phyloP scores from a whole-genome alignment of 1,139 yeast genomes.

The Scheffersomyces illinoinensis region DNA sequence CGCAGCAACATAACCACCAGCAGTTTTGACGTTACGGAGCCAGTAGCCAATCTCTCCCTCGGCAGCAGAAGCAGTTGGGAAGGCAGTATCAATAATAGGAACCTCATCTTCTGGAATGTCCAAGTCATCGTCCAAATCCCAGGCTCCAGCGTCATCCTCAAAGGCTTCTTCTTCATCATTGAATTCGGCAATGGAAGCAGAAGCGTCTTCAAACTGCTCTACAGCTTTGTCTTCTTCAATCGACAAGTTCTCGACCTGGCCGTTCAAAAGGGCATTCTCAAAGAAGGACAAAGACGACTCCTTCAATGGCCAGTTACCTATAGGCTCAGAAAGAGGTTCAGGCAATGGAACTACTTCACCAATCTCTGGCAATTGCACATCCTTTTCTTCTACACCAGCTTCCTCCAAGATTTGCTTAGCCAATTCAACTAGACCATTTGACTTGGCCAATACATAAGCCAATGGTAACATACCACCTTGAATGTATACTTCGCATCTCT shows the following conservation, averaged over 20 bases:
- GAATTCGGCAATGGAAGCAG: conserved; percentile 23
- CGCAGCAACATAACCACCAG: conserved; percentile 93
- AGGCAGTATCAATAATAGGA: conserved; percentile 15
- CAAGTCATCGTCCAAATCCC: conserved; percentile 51
- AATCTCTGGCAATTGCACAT: conserved; percentile 64
- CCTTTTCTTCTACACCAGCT: conserved; percentile 65
- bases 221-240: conserved; percentile 45
- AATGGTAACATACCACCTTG: conserved; percentile 83
- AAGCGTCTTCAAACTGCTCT: conserved; percentile 15
- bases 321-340: conserved; percentile 45
- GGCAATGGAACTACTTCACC: conserved; percentile 47
- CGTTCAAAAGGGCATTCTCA: conserved; percentile 75
- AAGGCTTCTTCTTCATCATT: conserved; percentile 50
- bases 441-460: conserved; percentile 91
- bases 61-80: conserved; percentile 19
- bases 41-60: conserved; percentile 74
- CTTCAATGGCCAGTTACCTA: conserved; percentile 80
- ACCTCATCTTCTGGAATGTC: conserved; percentile 39
- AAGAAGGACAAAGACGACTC: conserved; percentile 74
- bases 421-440: conserved; percentile 75
- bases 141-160: conserved; percentile 59
- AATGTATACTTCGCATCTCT: conserved; percentile 73
- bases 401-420: conserved; percentile 72
- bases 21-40: conserved; percentile 86
- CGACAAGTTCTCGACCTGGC: conserved; percentile 68